Percentiles rank a stretch among this genome's conserved stretches.
Evolutionary conservation across 225 moss, liverwort and hornwort species (phyloP).

Genomic region (Marchantia polymorpha): DNA sequence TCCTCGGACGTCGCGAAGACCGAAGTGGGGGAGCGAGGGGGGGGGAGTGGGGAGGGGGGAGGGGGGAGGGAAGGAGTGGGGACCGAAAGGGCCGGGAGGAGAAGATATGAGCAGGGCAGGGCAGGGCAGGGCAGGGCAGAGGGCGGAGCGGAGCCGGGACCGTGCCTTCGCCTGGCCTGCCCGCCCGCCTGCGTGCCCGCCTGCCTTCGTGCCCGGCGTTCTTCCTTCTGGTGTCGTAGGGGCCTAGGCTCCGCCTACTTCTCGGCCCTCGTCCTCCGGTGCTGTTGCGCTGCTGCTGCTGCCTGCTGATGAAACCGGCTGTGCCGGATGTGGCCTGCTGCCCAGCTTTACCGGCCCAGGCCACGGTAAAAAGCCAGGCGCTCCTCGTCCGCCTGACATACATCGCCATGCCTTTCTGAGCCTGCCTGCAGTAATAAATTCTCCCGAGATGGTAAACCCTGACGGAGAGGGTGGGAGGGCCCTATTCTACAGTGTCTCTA

Average conservation of each 20-base stretch:
- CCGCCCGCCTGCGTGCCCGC: neutral
- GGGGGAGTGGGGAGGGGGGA: neutral
- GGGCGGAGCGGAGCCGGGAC: neutral
- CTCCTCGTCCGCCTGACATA: neutral
- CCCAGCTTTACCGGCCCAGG: neutral
- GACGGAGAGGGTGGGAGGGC: neutral
- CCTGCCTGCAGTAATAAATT: neutral
- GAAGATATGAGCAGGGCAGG: neutral
- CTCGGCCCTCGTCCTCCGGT: neutral
- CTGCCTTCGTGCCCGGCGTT: neutral
- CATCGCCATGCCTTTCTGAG: conserved; percentile 1
- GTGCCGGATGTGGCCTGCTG: neutral
- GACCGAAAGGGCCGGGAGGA: neutral
- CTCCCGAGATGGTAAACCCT: neutral
- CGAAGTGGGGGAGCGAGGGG: neutral
- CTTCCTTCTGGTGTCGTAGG: neutral
- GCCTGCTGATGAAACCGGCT: neutral
- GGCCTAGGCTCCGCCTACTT: neutral
- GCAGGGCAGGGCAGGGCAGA: neutral
- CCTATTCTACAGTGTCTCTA: conserved; percentile 1
- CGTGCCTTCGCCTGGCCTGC: neutral
- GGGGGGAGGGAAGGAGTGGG: neutral
- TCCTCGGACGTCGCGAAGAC: neutral
- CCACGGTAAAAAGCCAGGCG: neutral
- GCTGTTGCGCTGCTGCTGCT: neutral